Percentiles rank a stretch among this genome's conserved stretches.
Conservation (phyloP, 495 filamentous ascomycete species). For the Alectoria sarmentosa region DNA sequence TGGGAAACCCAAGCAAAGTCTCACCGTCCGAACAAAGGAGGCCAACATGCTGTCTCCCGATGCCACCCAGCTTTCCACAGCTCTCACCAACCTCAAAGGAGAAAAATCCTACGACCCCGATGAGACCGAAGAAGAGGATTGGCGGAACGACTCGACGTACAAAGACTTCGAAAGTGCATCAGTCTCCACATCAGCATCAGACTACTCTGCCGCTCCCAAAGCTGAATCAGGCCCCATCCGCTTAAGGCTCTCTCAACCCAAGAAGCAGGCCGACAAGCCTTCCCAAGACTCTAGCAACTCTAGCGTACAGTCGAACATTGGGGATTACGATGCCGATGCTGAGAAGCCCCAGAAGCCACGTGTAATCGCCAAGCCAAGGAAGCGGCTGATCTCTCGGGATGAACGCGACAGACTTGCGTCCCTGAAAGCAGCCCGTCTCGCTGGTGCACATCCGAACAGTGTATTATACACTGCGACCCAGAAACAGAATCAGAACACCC, state of each 20-base stretch:
- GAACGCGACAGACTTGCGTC: slow-evolving; percentile 20
- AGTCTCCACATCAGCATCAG: slow-evolving; percentile 28
- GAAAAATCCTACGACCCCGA: slow-evolving; percentile 22
- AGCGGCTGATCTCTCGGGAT: slow-evolving; percentile 19
- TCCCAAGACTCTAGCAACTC: slow-evolving; percentile 8
- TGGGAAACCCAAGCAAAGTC: slow-evolving; percentile 20
- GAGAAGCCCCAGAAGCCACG: slow-evolving; percentile 16
- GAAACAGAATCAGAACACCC: slow-evolving; percentile 16
- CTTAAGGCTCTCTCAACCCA: slow-evolving; percentile 27
- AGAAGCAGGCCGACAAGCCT: slow-evolving; percentile 14
- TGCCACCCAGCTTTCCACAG: slow-evolving; percentile 18
- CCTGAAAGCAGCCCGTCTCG: slow-evolving; percentile 15
- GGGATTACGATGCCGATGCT: slow-evolving; percentile 51
- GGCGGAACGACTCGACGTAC: slow-evolving; percentile 24
- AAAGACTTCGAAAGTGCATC: slow-evolving; percentile 27
- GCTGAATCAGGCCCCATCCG: slow-evolving; percentile 20
- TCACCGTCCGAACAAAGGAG: slow-evolving; percentile 23
- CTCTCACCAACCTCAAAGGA: slow-evolving; percentile 17
- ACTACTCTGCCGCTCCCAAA: slow-evolving; percentile 25
- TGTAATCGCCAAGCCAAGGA: slow-evolving; percentile 21
- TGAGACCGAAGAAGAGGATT: slow-evolving; percentile 30
- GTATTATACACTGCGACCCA: slow-evolving; percentile 10
- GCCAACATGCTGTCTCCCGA: slow-evolving; percentile 19
- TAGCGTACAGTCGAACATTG: slow-evolving; percentile 65
- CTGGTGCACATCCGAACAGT: slow-evolving; percentile 6